Conservation (phyloP, 331 rosid genomes). For the Rhamnella rubrinervis region DNA sequence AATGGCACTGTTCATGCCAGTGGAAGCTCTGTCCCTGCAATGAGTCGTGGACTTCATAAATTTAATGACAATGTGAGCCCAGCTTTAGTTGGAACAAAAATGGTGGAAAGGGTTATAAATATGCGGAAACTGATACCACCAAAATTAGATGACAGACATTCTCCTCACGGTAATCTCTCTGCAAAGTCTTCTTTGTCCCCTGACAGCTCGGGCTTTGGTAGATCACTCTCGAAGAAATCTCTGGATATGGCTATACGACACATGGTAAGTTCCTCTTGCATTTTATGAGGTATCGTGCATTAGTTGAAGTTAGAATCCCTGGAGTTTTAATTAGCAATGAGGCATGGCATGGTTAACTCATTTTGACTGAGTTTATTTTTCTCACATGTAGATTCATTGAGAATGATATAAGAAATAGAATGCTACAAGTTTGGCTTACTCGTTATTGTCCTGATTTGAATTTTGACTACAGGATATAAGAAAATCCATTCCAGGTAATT, state of each 20-base stretch:
- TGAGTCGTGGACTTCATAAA: slow-evolving; percentile 67
- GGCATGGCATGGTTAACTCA: too few relatives aligned
- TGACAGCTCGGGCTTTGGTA: slow-evolving; percentile 90
- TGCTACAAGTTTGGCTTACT: not conserved
- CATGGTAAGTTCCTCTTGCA: slow-evolving; percentile 62
- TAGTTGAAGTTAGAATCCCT: slow-evolving; percentile 9
- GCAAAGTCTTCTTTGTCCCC: slow-evolving; percentile 77
- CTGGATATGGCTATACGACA: slow-evolving; percentile 99
- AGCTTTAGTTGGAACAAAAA: slow-evolving; percentile 72
- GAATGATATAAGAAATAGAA: not conserved
- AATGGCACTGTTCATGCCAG: slow-evolving; percentile 60
- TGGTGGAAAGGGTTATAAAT: slow-evolving; percentile 95
- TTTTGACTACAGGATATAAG: slow-evolving; percentile 75
- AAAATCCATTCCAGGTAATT: slow-evolving; percentile 78
- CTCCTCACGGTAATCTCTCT: slow-evolving; percentile 71
- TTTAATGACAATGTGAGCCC: slow-evolving; percentile 84
- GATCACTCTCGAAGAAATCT: slow-evolving; percentile 95
- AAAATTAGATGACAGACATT: slow-evolving; percentile 64
- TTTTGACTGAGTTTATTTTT: too few relatives aligned
- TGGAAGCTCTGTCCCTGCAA: slow-evolving; percentile 93
- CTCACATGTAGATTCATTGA: not conserved
- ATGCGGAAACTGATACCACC: slow-evolving; percentile 96
- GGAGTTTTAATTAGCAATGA: too few relatives aligned
- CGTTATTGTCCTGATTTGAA: slow-evolving; percentile 13
- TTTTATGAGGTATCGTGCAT: slow-evolving; percentile 9